Conservation (phyloP, 305 asterid genomes). For the Coffea humblotiana region DNA sequence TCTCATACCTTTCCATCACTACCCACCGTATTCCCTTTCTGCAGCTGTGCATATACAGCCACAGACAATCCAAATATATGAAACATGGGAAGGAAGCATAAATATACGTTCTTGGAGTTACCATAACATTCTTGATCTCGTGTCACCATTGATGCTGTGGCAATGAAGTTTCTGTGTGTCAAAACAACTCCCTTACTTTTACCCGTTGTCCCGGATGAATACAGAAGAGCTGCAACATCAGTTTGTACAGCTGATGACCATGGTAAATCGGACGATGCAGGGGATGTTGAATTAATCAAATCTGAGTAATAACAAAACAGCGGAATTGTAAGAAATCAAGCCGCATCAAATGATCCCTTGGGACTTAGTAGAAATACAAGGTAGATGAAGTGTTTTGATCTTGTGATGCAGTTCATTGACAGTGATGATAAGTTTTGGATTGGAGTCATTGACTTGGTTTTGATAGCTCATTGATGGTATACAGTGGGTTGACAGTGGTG, state of each 20-base stretch:
- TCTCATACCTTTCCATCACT: conserved; percentile 32
- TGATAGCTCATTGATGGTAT: conserved; percentile 31
- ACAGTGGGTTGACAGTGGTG: conserved; percentile 33
- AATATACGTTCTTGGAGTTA: conserved; percentile 20
- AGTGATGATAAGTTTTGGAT: conserved; percentile 40
- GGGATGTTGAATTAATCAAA: conserved; percentile 11
- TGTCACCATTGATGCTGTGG: conserved; percentile 26
- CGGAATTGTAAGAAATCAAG: not conserved
- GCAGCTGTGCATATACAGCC: conserved; percentile 14
- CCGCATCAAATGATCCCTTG: not conserved
- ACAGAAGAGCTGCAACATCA: conserved; percentile 43
- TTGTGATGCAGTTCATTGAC: conserved; percentile 29
- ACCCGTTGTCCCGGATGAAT: conserved; percentile 45
- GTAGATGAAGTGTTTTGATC: conserved; percentile 27
- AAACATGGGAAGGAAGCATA: conserved; percentile 44
- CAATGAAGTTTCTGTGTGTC: conserved; percentile 39
- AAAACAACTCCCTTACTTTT: conserved; percentile 40
- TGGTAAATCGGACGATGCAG: not conserved
- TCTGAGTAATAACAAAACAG: conserved; percentile 15
- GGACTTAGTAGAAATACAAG: conserved; percentile 29
- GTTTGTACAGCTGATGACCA: conserved; percentile 18
- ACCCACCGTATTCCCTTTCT: conserved; percentile 45
- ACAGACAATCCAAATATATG: conserved; percentile 31
- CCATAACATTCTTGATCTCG: conserved; percentile 30
- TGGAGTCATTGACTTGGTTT: conserved; percentile 34